These are phyloP conservation scores for Domatiomyces catenatus DNA, from an alignment of 2,329 filamentous ascomycete species.

Conservation along the genomic window DNA sequence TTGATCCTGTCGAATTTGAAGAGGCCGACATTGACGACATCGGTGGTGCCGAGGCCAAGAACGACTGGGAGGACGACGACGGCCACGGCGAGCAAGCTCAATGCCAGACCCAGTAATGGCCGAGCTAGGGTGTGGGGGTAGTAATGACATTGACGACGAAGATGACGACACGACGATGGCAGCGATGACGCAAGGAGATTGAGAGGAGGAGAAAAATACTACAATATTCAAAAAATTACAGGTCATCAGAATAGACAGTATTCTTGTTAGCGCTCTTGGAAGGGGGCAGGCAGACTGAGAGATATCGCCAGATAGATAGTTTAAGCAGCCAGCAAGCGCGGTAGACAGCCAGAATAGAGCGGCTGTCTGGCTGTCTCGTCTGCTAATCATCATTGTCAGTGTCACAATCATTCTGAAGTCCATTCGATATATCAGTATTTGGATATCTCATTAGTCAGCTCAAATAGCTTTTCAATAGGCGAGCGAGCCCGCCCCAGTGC, in stretches of 20 bases:
- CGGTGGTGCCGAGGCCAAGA: slow-evolving; percentile 29
- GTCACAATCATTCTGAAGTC: not conserved
- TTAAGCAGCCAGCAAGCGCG: not conserved
- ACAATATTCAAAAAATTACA: not conserved
- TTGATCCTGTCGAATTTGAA: slow-evolving; percentile 80
- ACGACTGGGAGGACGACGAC: slow-evolving; percentile 36
- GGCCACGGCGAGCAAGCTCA: slow-evolving; percentile 32
- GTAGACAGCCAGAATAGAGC: not conserved
- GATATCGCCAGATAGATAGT: not conserved
- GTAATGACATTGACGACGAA: not conserved
- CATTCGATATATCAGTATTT: not conserved
- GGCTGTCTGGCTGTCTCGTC: not conserved
- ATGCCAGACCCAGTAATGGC: slow-evolving; percentile 33
- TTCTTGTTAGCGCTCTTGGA: no score
- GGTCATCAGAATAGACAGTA: not conserved
- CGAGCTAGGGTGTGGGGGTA: no score
- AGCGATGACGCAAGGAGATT: not conserved
- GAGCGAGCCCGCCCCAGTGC: no score
- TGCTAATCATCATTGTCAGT: not conserved
- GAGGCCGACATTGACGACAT: slow-evolving; percentile 66
- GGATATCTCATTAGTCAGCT: no score
- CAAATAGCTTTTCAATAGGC: no score
- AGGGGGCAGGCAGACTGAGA: not conserved
- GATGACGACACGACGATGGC: not conserved
- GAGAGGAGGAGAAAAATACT: not conserved